Evolutionary conservation across 176 grass and related monocot genomes (phyloP).

Genomic region (Zea luxurians): DNA sequence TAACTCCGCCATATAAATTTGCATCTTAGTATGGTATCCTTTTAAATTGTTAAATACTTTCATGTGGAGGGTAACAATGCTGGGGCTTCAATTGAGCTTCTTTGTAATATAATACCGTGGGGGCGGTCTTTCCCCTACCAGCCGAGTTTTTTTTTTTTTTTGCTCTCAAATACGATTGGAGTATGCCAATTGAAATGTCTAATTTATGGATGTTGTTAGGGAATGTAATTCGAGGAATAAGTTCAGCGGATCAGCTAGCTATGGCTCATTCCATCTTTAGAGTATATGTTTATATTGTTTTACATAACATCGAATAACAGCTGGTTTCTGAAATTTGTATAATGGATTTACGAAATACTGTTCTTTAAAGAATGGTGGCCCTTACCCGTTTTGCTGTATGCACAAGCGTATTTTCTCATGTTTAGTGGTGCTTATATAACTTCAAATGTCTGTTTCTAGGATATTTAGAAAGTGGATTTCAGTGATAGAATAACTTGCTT

Average conservation of each 20-base stretch:
- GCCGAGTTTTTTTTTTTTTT: no score
- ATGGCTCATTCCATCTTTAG: no score
- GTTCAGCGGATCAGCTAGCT: no score
- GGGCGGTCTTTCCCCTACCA: no score
- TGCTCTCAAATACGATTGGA: neutral
- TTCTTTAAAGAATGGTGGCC: neutral
- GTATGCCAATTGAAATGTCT: neutral
- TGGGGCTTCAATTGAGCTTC: no score
- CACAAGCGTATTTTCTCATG: slow-evolving; percentile 13
- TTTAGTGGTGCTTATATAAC: neutral
- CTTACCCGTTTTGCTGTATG: neutral
- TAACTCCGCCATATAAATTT: no score
- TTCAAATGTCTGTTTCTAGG: no score
- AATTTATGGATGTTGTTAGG: neutral
- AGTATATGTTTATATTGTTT: no score
- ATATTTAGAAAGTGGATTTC: no score
- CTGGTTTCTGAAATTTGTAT: neutral
- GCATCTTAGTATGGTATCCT: neutral
- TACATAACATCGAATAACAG: no score
- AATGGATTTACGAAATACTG: neutral
- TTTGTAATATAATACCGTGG: no score
- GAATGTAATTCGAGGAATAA: no score
- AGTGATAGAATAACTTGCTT: neutral
- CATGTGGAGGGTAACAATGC: neutral
- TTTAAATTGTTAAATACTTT: neutral